Base-by-base conservation (phyloP, 257 asterid species). In the Agastache rugosa region DNA sequence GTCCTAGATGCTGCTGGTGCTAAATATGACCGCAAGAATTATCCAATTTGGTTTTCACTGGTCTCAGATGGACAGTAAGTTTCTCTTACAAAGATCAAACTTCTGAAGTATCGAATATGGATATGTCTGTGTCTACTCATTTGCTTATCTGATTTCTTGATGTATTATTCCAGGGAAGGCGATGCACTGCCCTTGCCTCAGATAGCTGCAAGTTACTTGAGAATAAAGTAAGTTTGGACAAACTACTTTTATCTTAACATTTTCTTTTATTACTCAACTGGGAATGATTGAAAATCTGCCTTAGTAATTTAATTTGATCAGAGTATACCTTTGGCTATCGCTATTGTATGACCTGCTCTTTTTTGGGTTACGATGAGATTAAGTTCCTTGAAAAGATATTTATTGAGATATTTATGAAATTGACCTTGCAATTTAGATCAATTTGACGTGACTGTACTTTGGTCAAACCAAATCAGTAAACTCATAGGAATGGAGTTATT, bases 31-130 rank as follows among this genome's bases (percentile, higher is more conserved):
- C 79, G 86, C 82, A 87, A 81, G 85, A 82, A 67, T 74, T 74
- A 82, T 78, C 96, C 99, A 15, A 80, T 95, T 74, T 95, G 99
- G 99, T 92, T 95, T 83, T 89, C 98, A 3, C 85, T 90, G 79
- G 96, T 97, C 67, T 79, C 90, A 22, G 92, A 87, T 69, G 91
- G 89, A 64, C 89, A 82, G 99, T 95, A 80, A 85, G 97, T 73
- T 79, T 71, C 73, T 66, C 27, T 27, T 51, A 31, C 8, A 59
- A 66, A 70, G 67, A 58, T 59, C 66, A 50, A 55, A 60, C 53
- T 45, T 77, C 76, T 61, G 53, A 22, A 65, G 65, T 50, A 70
- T 15, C 16, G 27, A 34, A 73, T 62, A 23, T 44, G 27, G 61
- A 35, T 59, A 34, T 35, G 20, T 51, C 25, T 41, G 77, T 15